Conservation (phyloP, 1,139 yeast species). For the Lodderomyces parapsilosis region DNA sequence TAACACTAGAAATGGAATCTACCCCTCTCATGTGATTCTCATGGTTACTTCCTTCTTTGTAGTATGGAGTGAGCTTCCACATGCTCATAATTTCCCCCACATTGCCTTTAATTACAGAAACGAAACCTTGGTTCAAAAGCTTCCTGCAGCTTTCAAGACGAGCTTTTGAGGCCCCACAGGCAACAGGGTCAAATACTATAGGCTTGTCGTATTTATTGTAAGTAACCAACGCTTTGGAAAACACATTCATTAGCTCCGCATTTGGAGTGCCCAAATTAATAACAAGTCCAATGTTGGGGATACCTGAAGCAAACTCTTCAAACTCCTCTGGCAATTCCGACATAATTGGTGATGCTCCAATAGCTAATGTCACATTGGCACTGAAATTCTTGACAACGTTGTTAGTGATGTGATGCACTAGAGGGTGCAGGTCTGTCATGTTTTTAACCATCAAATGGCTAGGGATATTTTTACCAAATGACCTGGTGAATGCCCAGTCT, state of each 20-base stretch:
- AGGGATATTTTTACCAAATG: conserved; percentile 17
- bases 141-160: conserved; percentile 49
- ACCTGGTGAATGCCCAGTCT: conserved; percentile 4
- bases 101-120: conserved; percentile 81
- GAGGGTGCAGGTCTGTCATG: conserved; percentile 38
- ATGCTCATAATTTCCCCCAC: conserved; percentile 70
- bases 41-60: conserved; percentile 19
- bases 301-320: conserved; percentile 56
- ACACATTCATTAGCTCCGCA: conserved; percentile 40
- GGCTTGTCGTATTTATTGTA: conserved; percentile 62
- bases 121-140: conserved; percentile 57
- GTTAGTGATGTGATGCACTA: conserved; percentile 88
- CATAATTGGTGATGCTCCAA: conserved; percentile 91
- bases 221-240: conserved; percentile 51
- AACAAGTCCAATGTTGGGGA: conserved; percentile 56
- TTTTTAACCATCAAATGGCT: conserved; percentile 13
- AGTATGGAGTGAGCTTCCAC: conserved; percentile 30
- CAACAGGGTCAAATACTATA: conserved; percentile 87
- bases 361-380: conserved; percentile 84
- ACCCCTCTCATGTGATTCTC: conserved; percentile 68
- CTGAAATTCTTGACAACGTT: conserved; percentile 86
- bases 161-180: conserved; percentile 75
- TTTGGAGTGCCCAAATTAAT: conserved; percentile 79
- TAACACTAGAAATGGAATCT: conserved; percentile 49
- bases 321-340: conserved; percentile 75